Evolutionary conservation across 2,329 filamentous ascomycete genomes (phyloP).

Genomic region (Fusarium anthophilum): DNA sequence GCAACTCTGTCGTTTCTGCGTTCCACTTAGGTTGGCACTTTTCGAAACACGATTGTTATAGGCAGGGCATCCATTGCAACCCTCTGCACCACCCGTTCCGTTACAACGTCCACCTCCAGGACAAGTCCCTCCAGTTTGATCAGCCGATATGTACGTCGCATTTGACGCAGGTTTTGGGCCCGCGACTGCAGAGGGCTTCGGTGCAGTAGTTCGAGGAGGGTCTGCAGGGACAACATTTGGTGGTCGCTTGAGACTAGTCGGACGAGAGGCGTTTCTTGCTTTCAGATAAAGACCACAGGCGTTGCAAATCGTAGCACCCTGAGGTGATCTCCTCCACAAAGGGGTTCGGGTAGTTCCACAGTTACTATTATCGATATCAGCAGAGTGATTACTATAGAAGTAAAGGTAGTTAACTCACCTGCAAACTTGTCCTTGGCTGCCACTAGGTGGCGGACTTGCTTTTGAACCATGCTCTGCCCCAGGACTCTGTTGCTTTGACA

Average conservation of each 20-base stretch:
- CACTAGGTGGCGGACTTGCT: conserved; percentile 29
- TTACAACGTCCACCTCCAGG: conserved; percentile 96
- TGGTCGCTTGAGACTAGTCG: conserved; percentile 87
- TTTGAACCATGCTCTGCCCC: conserved; percentile 37
- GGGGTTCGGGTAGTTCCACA: conserved; percentile 94
- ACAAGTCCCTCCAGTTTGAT: conserved; percentile 86
- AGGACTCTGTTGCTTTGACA: conserved; percentile 45
- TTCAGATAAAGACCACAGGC: conserved; percentile 96
- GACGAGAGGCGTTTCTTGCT: conserved; percentile 88
- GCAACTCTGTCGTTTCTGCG: conserved; percentile 56
- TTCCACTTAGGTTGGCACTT: conserved; percentile 74
- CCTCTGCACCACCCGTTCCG: conserved; percentile 93
- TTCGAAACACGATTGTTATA: conserved; percentile 98
- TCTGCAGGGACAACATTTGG: conserved; percentile 60
- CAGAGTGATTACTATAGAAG: neutral
- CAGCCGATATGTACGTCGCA: conserved; percentile 79
- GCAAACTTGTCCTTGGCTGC: conserved; percentile 67
- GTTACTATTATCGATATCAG: conserved; percentile 68
- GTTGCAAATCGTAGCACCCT: conserved; percentile 96
- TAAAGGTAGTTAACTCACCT: conserved; percentile 61
- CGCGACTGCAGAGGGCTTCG: conserved; percentile 51
- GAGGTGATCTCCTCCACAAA: conserved; percentile 91
- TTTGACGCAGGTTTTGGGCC: conserved; percentile 54
- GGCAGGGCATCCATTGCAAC: conserved; percentile 93
- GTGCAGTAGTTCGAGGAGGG: conserved; percentile 53